A percentile compares a stretch with the other conserved stretches of the same genome.
Evolutionary conservation across 805 yeast genomes (phyloP).

Genomic region (Ogataea wickerhamii): DNA sequence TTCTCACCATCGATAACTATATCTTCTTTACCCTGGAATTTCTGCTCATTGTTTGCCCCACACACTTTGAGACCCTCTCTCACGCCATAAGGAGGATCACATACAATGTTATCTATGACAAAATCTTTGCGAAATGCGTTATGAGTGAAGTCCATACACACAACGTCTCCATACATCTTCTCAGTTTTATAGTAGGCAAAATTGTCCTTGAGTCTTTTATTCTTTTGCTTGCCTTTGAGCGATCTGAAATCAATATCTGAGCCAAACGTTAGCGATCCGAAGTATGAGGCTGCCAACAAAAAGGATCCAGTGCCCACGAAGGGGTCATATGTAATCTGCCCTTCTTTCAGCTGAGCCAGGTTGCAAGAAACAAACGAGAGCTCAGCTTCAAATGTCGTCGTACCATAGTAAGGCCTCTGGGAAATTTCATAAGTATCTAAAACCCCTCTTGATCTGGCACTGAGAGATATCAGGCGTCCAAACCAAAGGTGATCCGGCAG

Average conservation of each 20-base stretch:
- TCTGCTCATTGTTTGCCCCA: slow-evolving; percentile 64
- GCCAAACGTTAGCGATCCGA: slow-evolving; percentile 77
- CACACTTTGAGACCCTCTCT: slow-evolving; percentile 92
- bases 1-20: slow-evolving; percentile 73
- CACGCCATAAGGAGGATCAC: slow-evolving; percentile 98
- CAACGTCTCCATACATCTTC: slow-evolving; percentile 60
- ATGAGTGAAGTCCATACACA: slow-evolving; percentile 94
- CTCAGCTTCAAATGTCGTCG: slow-evolving; percentile 96
- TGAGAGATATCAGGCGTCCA: slow-evolving; percentile 64
- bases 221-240: slow-evolving; percentile 61
- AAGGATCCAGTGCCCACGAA: slow-evolving; percentile 97
- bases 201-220: slow-evolving; percentile 46
- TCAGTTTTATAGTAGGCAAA: slow-evolving; percentile 69
- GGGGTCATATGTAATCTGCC: slow-evolving; percentile 81
- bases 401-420: slow-evolving; percentile 84
- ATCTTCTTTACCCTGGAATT: slow-evolving; percentile 68
- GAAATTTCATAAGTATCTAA: slow-evolving; percentile 79
- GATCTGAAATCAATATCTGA: slow-evolving; percentile 87
- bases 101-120: slow-evolving; percentile 72
- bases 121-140: slow-evolving; percentile 67
- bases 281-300: slow-evolving; percentile 79
- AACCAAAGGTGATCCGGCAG: slow-evolving; percentile 61
- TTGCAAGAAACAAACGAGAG: slow-evolving; percentile 83
- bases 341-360: slow-evolving; percentile 67
- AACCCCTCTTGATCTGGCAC: slow-evolving; percentile 57